A percentile compares a stretch with the other conserved stretches of the same genome.
phyloP scores from a whole-genome alignment of 495 filamentous ascomycete genomes.

The Jackrogersella multiformis region DNA sequence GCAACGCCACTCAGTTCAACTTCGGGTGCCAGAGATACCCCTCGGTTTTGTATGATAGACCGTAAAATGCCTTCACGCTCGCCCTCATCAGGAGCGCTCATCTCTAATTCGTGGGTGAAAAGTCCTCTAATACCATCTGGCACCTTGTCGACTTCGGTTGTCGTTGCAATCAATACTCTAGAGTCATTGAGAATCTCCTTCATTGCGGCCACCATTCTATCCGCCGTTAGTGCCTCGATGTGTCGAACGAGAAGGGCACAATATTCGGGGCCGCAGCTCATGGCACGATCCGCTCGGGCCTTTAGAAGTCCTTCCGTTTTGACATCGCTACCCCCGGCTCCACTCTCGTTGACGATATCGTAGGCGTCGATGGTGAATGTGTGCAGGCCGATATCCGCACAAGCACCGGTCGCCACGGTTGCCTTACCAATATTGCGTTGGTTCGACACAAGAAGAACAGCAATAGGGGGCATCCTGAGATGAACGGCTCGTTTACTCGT shows the following conservation, averaged over 20 bases:
- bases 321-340: constrained; percentile 84
- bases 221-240: constrained; percentile 88
- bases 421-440: constrained; percentile 93
- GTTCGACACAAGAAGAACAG: constrained; percentile 86
- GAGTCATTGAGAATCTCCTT: constrained; percentile 77
- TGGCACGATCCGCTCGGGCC: constrained; percentile 84
- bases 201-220: constrained; percentile 84
- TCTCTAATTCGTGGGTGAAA: constrained; percentile 95
- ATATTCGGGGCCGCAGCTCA: constrained; percentile 83
- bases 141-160: constrained; percentile 92
- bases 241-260: constrained; percentile 87
- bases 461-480: constrained; percentile 84
- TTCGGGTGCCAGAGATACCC: constrained; percentile 75
- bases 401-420: constrained; percentile 76
- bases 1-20: constrained; percentile 86
- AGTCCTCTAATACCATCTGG: constrained; percentile 87
- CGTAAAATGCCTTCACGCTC: constrained; percentile 88
- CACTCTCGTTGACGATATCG: constrained; percentile 90
- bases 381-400: constrained; percentile 88
- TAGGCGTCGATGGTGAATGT: constrained; percentile 90
- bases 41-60: constrained; percentile 77
- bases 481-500: constrained; percentile 88
- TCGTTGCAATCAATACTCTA: constrained; percentile 88
- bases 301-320: constrained; percentile 92
- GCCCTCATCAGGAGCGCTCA: constrained; percentile 89